Percentiles rank a stretch among this genome's conserved stretches.
These are phyloP conservation scores for Nasturtium officinale DNA, from an alignment of 345 rosid species.

Conservation along the genomic window DNA sequence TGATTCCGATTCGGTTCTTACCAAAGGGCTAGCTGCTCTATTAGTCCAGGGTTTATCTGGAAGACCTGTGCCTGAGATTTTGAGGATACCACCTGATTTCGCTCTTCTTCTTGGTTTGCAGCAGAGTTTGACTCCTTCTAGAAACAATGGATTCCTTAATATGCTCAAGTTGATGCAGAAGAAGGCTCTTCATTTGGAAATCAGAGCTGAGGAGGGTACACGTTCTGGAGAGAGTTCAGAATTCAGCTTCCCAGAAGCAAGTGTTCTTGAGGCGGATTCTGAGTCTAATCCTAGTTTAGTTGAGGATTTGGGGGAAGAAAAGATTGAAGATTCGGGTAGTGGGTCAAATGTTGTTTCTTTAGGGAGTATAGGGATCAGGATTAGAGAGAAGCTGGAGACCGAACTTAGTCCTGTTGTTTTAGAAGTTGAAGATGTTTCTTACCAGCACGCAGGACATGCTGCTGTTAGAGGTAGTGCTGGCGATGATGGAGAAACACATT, in stretches of 20 bases:
- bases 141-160: conserved; percentile 92
- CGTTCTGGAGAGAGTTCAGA: conserved; percentile 27
- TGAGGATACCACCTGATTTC: conserved; percentile 80
- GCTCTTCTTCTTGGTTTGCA: conserved; percentile 76
- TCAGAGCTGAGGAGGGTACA: conserved; percentile 47
- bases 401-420: conserved; percentile 69
- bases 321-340: conserved; percentile 17
- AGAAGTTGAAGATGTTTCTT: conserved; percentile 71
- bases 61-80: conserved; percentile 65
- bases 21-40: conserved; percentile 90
- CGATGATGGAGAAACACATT: conserved; percentile 45
- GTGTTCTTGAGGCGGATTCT: conserved; percentile 26
- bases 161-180: conserved; percentile 92
- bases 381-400: conserved; percentile 67
- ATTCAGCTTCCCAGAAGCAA: conserved; percentile 19
- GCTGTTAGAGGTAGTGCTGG: conserved; percentile 37
- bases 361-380: conserved; percentile 78
- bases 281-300: conserved; percentile 2
- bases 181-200: conserved; percentile 63
- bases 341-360: conserved; percentile 40
- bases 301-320: conserved; percentile 5
- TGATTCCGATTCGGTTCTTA: conserved; percentile 83
- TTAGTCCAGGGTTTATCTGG: conserved; percentile 87
- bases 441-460: conserved; percentile 72
- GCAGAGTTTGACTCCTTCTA: conserved; percentile 81